Evolutionary conservation across 805 yeast species (phyloP).

Genomic region (Metschnikowia colocasiae): DNA sequence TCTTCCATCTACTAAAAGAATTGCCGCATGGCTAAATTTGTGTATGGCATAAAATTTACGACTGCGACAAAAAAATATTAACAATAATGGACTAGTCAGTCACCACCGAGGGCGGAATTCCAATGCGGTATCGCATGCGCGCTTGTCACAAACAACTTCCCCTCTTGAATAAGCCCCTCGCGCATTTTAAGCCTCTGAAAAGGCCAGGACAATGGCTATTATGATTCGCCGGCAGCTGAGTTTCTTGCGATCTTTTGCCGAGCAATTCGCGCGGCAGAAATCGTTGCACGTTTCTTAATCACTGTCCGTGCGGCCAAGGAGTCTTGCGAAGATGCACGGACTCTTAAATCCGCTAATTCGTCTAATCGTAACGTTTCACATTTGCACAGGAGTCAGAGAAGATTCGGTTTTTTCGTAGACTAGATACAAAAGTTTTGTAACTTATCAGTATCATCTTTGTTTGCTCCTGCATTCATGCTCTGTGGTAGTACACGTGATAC

Average conservation of each 20-base stretch:
- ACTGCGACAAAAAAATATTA: not conserved
- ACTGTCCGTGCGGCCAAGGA: slow-evolving; percentile 3
- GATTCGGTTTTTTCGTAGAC: not conserved
- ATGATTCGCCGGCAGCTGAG: not conserved
- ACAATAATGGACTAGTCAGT: not conserved
- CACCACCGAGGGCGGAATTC: not conserved
- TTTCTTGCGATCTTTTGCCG: not conserved
- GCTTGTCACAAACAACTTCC: not conserved
- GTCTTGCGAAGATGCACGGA: slow-evolving; percentile 1
- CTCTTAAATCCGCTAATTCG: not conserved
- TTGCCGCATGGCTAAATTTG: not conserved
- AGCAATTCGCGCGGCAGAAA: not conserved
- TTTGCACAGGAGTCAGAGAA: not conserved
- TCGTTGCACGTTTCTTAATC: not conserved
- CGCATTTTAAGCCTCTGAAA: not conserved
- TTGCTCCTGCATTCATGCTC: not conserved
- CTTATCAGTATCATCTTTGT: not conserved
- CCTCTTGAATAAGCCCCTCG: not conserved
- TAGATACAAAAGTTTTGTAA: not conserved
- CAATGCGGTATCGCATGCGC: not conserved
- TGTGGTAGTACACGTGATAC: not conserved
- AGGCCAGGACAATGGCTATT: not conserved
- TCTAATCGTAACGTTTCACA: not conserved
- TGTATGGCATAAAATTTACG: slow-evolving; percentile 1
- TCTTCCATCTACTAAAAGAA: not conserved